Base-by-base conservation (phyloP, 805 yeast species). In the Wickerhamomyces xylosicus region DNA sequence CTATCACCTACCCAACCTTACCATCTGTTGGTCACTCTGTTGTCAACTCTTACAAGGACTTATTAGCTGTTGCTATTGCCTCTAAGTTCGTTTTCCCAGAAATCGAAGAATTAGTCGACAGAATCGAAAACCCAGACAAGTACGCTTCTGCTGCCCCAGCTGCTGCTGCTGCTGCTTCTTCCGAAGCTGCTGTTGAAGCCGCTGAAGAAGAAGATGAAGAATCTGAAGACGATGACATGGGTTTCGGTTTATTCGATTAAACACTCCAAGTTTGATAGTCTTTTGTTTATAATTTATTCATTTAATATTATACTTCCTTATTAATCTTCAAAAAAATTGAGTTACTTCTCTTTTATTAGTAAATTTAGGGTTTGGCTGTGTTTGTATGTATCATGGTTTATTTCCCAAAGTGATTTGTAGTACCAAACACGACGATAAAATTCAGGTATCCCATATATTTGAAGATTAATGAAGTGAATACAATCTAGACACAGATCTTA, bases 121-220 rank as follows among this genome's bases (percentile, higher is more conserved):
- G 97, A 77, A 77, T 92, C 62, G 97, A 95, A 69, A 90, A 92
- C 94, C 99, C 99, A 69, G 97, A 92, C 53, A 95, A 95, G 69
- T 92, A 90, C 74, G 98, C 97, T 66, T 82, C 97, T 63, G 94
- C 96, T 72, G 97, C 97, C 62, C 95, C 97, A 61, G 96, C 72
- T 66, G 96, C 96, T 61, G 82, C 83, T 64, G 85, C 94, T 58
- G 77, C 85, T 59, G 75, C 76, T 45, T 79, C 74, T 48, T 82
- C 74, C 47, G 83, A 71, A 45, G 85, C 73, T 50, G 87, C 72
- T 44, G 85, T 79, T 49, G 84, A 74, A 39, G 89, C 69, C 44
- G 95, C 70, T 58, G 85, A 70, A 54, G 87, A 73, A 54, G 92
- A 73, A 50, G 84, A 74, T 52, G 84, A 70, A 59, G 89, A 75